Base-by-base conservation (phyloP, 306 rosid genomes). In the Mucuna pruriens region DNA sequence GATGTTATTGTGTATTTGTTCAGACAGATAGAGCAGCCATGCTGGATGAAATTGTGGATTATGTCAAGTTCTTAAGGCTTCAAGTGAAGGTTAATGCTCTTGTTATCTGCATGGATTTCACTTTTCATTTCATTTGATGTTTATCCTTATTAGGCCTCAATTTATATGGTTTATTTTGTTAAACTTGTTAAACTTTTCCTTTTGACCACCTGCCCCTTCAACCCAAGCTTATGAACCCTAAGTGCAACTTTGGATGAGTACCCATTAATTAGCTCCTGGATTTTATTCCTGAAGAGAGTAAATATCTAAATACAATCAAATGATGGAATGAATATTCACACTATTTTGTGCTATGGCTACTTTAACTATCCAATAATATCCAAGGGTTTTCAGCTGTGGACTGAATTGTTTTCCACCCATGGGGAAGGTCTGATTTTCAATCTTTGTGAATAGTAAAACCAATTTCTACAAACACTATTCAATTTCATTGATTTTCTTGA, bases 11-110 rank as follows among this genome's bases (percentile, higher is more conserved):
- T 55, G 58, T 39, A 33, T 81, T 39, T 80, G 64, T 38, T 77
- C 89, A 95, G 99, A 93, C 97, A 9, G 98, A 95, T 86, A 93
- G 97, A 85, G 99, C 99, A 72, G 99, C 96, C 64, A 95, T 95
- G 99, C 88, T 95, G 9, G 99, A 95, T 81, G 99, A 95, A 85
- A 95, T 95, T 40, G 97, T 93, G 85, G 99, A 95, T 90, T 95
- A 95, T 65, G 99, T 95, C 76, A 95, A 95, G 92, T 95, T 95
- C 88, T 86, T 95, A 77, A 92, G 93, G 87, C 99, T 95, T 80
- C 99, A 95, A 88, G 99, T 95, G 31, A 95, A 95, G 99, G 99
- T 91, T 67, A 71, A 66, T 44, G 73, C 57, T 23, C 55, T 54
- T 63, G 11, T 67, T 44, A 55, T 65, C 79, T 29, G 36, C 79